Base-by-base conservation (phyloP, 1,139 yeast species). In the Suhomyces bokatorum region DNA sequence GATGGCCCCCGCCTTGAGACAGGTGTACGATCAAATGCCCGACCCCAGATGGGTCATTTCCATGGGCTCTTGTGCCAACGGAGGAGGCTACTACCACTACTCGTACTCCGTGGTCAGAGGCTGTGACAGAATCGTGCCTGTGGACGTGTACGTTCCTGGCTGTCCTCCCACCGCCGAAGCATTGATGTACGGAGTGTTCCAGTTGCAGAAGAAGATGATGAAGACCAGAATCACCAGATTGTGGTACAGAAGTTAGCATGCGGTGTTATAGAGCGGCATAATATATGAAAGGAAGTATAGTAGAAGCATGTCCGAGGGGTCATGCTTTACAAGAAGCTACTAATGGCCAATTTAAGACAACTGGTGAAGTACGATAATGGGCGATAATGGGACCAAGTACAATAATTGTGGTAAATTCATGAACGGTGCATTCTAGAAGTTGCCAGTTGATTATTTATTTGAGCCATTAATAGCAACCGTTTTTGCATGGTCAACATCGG, bases 121-220 rank as follows among this genome's bases (percentile, higher is more conserved):
- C 37, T 89, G 95, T 62, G 96, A 88, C 72, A 75, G 96, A 63
- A 76, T 88, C 49, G 82, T 88, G 36, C 96, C 96, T 11, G 96
- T 88, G 32, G 96, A 88, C 64, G 87, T 88, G 41, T 88, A 87
- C 61, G 96, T 88, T 40, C 96, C 96, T 15, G 96, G 96, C 9
- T 88, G 96, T 70, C 96, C 96, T 22, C 96, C 96, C 42, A 86
- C 96, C 26, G 78, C 91, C 43, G 96, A 88, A 70, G 96, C 96
- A 8, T 82, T 88, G 69, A 81, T 88, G 89, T 88, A 87, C 65
- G 96, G 96, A 49, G 85, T 88, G 35, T 85, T 87, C 77, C 91
- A 85, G 69, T 76, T 88, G 60, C 96, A 87, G 68, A 86, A 85
- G 83, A 88, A 87, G 77, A 87, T 87, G 90, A 80, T 87, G 80